phyloP scores from a whole-genome alignment of 805 yeast species.

The Kodamaea kaohsiungensis region DNA sequence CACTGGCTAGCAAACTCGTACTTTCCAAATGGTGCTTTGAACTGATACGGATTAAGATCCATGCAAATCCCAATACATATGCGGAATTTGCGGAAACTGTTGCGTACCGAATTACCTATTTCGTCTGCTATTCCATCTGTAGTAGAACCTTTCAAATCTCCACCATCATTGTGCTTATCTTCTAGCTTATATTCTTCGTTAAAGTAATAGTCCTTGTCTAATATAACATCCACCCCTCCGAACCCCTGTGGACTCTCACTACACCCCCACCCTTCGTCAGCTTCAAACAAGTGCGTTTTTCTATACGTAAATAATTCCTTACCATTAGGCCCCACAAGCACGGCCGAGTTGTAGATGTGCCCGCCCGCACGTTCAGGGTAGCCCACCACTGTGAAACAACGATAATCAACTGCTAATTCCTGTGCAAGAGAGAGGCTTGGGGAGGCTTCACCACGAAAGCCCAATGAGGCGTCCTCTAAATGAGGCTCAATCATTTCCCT shows the following conservation, averaged over 20 bases:
- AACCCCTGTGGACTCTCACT: conserved; percentile 62
- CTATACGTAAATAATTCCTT: conserved; percentile 63
- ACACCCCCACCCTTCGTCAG: conserved; percentile 84
- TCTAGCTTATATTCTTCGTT: conserved; percentile 16
- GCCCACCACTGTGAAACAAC: conserved; percentile 75
- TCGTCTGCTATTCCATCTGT: too few species aligned
- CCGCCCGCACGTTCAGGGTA: conserved; percentile 62
- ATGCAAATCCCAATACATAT: conserved; percentile 85
- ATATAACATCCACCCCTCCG: conserved; percentile 45
- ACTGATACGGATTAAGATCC: conserved; percentile 89
- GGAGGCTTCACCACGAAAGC: conserved; percentile 25
- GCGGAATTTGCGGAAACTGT: conserved; percentile 11
- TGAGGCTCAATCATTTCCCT: conserved; percentile 54
- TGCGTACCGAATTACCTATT: too few species aligned
- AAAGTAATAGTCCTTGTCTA: conserved; percentile 21
- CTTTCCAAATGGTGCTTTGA: conserved; percentile 71
- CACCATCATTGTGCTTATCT: conserved; percentile 5
- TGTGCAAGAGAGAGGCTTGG: conserved; percentile 58
- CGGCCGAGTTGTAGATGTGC: conserved; percentile 66
- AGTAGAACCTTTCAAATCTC: neutral
- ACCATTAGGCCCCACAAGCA: conserved; percentile 63
- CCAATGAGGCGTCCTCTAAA: conserved; percentile 40
- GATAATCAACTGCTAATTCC: conserved; percentile 46
- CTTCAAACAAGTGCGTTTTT: conserved; percentile 72
- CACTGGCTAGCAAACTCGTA: conserved; percentile 71